These are phyloP conservation scores for Rhizodiscina lignyota DNA, from an alignment of 495 filamentous ascomycete genomes.

Conservation along the genomic window DNA sequence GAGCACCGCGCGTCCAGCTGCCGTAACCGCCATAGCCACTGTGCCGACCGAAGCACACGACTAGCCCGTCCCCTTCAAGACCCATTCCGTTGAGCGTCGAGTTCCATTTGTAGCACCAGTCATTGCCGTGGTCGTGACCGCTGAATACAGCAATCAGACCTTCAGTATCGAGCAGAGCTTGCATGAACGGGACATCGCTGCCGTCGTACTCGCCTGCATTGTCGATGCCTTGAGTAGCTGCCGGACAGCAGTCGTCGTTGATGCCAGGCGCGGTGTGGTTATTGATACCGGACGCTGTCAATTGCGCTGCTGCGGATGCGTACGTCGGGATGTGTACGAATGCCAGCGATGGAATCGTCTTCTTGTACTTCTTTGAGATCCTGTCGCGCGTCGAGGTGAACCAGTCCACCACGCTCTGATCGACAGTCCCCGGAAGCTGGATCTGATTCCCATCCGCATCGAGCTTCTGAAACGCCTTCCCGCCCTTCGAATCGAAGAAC, in stretches of 20 bases:
- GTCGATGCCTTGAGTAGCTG: slow-evolving; percentile 38
- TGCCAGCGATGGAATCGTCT: slow-evolving; percentile 42
- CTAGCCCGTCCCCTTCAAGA: slow-evolving; percentile 20
- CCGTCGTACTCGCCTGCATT: slow-evolving; percentile 26
- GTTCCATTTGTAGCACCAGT: slow-evolving; percentile 41
- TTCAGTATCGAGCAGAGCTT: no score
- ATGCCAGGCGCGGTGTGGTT: slow-evolving; percentile 39
- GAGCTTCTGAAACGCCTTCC: slow-evolving; percentile 30
- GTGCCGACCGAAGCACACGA: slow-evolving; percentile 54
- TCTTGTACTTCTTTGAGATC: slow-evolving; percentile 26
- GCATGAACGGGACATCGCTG: slow-evolving; percentile 50
- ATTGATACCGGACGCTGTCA: slow-evolving; percentile 20
- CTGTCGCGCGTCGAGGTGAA: slow-evolving; percentile 31
- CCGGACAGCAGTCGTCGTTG: slow-evolving; percentile 42
- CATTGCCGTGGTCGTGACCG: slow-evolving; percentile 56
- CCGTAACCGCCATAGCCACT: slow-evolving; percentile 60
- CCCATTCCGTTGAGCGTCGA: neutral
- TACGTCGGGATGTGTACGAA: slow-evolving; percentile 60
- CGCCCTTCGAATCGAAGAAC: slow-evolving; percentile 63
- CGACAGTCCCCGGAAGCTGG: slow-evolving; percentile 23
- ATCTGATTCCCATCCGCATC: slow-evolving; percentile 19
- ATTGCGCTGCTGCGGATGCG: slow-evolving; percentile 34
- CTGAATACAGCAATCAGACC: slow-evolving; percentile 46
- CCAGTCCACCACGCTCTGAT: slow-evolving; percentile 39
- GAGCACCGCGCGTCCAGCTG: slow-evolving; percentile 39